Conservation (phyloP, 2,329 filamentous ascomycete species). For the Stemphylium beticola region DNA sequence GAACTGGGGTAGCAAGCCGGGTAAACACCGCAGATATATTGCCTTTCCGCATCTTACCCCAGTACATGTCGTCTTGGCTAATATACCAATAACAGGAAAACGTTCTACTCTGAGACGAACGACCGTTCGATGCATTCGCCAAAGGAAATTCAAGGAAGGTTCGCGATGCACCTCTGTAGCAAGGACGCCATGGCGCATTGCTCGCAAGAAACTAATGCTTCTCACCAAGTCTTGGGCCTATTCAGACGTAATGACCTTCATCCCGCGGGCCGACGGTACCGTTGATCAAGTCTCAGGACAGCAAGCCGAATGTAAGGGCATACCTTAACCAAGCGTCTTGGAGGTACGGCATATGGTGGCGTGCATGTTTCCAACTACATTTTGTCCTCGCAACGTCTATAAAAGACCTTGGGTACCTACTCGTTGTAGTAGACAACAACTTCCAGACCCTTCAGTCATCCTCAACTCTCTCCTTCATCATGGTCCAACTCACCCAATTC, state of each 20-base stretch:
- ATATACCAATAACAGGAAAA: constrained; percentile 16
- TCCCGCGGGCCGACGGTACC: constrained; percentile 25
- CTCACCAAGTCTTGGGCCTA: constrained; percentile 13
- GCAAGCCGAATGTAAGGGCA: not conserved
- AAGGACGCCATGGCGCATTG: constrained; percentile 1
- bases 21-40: constrained; percentile 24
- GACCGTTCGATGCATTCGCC: constrained; percentile 11
- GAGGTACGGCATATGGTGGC: constrained; percentile 6
- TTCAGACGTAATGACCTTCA: not conserved
- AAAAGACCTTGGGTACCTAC: constrained; percentile 14
- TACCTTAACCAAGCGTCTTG: constrained; percentile 10
- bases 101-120: constrained; percentile 11
- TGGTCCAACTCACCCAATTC: constrained; percentile 35
- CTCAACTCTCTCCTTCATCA: constrained; percentile 13
- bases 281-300: constrained; percentile 2
- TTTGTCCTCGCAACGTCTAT: constrained; percentile 5
- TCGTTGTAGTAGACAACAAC: constrained; percentile 1
- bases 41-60: constrained; percentile 3
- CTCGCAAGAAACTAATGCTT: constrained; percentile 11
- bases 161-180: constrained; percentile 1
- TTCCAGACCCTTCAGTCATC: constrained; percentile 2
- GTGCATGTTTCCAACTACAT: not conserved
- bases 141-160: not conserved
- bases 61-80: constrained; percentile 21
- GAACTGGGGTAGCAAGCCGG: constrained; percentile 17